phyloP scores from a whole-genome alignment of 768 basidiomycete species.

The Rhodotorula paludigena region DNA sequence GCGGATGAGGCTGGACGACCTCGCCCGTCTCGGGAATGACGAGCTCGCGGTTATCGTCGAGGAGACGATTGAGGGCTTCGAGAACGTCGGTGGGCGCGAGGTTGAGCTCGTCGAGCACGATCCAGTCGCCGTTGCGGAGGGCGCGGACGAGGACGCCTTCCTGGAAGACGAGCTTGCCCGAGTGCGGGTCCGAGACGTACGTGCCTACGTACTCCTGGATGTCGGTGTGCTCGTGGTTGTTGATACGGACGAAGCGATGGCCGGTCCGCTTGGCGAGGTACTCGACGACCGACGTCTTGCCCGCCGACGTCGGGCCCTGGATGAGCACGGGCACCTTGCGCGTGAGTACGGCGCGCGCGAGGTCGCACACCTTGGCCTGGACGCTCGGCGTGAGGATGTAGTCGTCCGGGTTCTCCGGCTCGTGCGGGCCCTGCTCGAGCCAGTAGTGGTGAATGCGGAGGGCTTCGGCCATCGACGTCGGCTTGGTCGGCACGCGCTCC shows the following conservation, averaged over 20 bases:
- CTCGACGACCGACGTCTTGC: slow-evolving; percentile 95
- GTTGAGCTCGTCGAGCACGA: slow-evolving; percentile 95
- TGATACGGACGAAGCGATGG: slow-evolving; percentile 93
- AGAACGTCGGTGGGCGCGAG: slow-evolving; percentile 95
- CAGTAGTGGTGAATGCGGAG: slow-evolving; percentile 89
- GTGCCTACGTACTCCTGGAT: slow-evolving; percentile 98
- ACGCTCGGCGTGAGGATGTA: slow-evolving; percentile 96
- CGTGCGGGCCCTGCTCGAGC: slow-evolving; percentile 69
- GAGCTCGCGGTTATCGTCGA: slow-evolving; percentile 96
- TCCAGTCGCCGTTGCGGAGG: slow-evolving; percentile 87
- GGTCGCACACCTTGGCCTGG: slow-evolving; percentile 82
- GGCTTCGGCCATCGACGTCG: slow-evolving; percentile 18
- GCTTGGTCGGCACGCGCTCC: slow-evolving; percentile 50
- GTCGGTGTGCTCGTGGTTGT: slow-evolving; percentile 99
- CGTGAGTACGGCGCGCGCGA: slow-evolving; percentile 85
- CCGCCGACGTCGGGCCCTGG: slow-evolving; percentile 94
- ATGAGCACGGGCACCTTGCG: slow-evolving; percentile 89
- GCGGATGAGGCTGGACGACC: slow-evolving; percentile 82
- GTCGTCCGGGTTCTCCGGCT: slow-evolving; percentile 58
- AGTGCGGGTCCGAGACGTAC: slow-evolving; percentile 83
- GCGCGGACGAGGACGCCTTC: slow-evolving; percentile 92
- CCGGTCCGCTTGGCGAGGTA: slow-evolving; percentile 89
- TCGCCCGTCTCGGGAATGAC: slow-evolving; percentile 95
- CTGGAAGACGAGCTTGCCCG: slow-evolving; percentile 90
- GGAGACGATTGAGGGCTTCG: slow-evolving; percentile 89